Conservation (phyloP, 1,284 basidiomycete genomes). For the Bothia castanella region DNA sequence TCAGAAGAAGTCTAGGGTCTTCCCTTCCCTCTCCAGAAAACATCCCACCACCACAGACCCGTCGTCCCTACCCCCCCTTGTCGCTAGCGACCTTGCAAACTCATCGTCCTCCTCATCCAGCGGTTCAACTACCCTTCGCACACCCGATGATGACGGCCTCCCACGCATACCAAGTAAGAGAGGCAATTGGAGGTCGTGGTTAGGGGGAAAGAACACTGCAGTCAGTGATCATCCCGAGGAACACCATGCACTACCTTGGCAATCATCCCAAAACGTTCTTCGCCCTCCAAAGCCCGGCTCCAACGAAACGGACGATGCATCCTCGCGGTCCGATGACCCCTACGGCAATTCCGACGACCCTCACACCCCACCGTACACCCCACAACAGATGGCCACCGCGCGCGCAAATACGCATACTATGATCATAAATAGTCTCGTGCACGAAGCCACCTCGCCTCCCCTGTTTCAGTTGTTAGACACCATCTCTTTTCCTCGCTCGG, state of each 20-base stretch:
- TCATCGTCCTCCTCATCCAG: constrained; percentile 60
- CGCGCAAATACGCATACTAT: constrained; percentile 33
- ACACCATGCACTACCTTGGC: constrained; percentile 15
- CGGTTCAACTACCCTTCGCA: constrained; percentile 55
- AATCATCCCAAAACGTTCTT: constrained; percentile 13
- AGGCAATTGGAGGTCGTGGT: constrained; percentile 50
- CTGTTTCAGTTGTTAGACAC: constrained; percentile 41
- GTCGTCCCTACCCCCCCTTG: constrained; percentile 17
- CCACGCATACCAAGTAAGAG: constrained; percentile 39
- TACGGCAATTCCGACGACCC: constrained; percentile 23
- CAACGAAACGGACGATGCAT: constrained; percentile 23
- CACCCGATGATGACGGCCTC: constrained; percentile 56
- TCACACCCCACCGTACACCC: constrained; percentile 3
- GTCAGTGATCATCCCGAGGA: constrained; percentile 23
- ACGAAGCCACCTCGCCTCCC: constrained; percentile 46
- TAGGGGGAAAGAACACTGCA: constrained; percentile 40
- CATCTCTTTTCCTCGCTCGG: constrained; percentile 64
- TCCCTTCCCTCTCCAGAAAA: constrained; percentile 33
- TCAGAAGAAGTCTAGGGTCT: constrained; percentile 21
- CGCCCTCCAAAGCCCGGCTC: constrained; percentile 18
- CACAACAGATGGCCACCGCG: constrained; percentile 23
- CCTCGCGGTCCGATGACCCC: constrained; percentile 27
- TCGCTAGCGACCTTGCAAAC: constrained; percentile 25
- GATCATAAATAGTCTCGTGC: constrained; percentile 41
- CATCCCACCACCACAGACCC: constrained; percentile 14